Conservation (phyloP, 2,329 filamentous ascomycete genomes). For the Epicoccum nigrum region DNA sequence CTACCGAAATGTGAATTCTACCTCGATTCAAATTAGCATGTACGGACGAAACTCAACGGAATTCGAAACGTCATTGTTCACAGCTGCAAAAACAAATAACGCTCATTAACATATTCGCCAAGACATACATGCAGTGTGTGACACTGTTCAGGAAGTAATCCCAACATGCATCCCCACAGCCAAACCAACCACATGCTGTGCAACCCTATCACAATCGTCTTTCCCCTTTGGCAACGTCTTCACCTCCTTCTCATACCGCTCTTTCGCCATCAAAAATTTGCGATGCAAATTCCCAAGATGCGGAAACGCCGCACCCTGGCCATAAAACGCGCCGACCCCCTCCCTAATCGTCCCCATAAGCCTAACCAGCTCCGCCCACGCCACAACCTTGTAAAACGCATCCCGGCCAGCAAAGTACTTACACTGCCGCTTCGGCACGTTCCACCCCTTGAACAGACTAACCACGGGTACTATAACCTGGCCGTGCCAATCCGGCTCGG, state of each 20-base stretch:
- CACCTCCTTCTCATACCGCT: constrained; percentile 18
- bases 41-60: too few species aligned
- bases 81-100: too few species aligned
- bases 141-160: too few species aligned
- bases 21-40: too few species aligned
- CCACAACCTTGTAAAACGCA: constrained; percentile 17
- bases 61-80: too few species aligned
- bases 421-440: neutral
- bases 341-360: constrained; percentile 15
- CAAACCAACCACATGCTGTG: constrained; percentile 11
- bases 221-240: constrained; percentile 6
- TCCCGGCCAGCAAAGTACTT: constrained; percentile 12
- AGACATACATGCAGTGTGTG: too few species aligned
- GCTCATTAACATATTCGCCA: too few species aligned
- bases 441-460: constrained; percentile 19
- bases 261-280: constrained; percentile 12
- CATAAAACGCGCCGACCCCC: neutral
- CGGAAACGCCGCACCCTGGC: neutral
- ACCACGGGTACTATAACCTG: constrained; percentile 10
- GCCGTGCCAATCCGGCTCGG: neutral
- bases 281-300: constrained; percentile 13
- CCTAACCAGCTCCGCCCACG: constrained; percentile 21
- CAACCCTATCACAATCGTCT: constrained; percentile 15
- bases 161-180: neutral
- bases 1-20: too few species aligned